Conservation (phyloP, 345 rosid genomes). For the Lepidium sativum region DNA sequence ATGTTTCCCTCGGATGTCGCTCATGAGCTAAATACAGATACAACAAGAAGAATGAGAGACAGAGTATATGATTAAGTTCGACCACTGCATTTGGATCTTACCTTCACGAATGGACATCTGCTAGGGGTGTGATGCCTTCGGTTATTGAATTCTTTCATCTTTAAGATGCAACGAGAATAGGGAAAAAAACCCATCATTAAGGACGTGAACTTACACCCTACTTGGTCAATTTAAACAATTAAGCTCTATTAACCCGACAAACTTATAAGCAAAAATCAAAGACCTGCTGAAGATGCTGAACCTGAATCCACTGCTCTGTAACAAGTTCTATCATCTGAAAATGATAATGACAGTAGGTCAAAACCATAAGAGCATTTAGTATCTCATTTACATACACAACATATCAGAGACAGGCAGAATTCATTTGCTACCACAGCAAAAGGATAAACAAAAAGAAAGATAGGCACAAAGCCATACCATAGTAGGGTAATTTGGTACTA, state of each 20-base stretch:
- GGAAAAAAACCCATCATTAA: not conserved
- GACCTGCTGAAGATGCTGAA: constrained; percentile 30
- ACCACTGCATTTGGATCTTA: not conserved
- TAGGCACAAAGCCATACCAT: not conserved
- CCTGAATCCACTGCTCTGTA: constrained; percentile 25
- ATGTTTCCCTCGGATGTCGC: constrained; percentile 29
- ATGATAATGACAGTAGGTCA: not conserved
- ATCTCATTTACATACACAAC: not conserved
- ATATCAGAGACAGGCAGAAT: not conserved
- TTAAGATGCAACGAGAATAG: not conserved
- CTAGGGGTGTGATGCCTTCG: constrained; percentile 20
- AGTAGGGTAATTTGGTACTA: not conserved
- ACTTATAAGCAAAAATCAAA: not conserved
- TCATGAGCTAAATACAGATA: constrained; percentile 29
- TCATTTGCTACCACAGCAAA: not conserved
- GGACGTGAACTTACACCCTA: not conserved
- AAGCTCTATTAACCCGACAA: not conserved
- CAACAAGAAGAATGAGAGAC: not conserved
- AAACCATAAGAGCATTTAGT: not conserved
- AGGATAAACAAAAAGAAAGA: not conserved
- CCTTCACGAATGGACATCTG: constrained; percentile 19
- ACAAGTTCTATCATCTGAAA: constrained; percentile 14
- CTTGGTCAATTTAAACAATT: not conserved
- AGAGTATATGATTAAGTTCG: not conserved
- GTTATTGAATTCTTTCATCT: constrained; percentile 24